phyloP scores from a whole-genome alignment of 75 land plant species.

The Picea glauca region DNA sequence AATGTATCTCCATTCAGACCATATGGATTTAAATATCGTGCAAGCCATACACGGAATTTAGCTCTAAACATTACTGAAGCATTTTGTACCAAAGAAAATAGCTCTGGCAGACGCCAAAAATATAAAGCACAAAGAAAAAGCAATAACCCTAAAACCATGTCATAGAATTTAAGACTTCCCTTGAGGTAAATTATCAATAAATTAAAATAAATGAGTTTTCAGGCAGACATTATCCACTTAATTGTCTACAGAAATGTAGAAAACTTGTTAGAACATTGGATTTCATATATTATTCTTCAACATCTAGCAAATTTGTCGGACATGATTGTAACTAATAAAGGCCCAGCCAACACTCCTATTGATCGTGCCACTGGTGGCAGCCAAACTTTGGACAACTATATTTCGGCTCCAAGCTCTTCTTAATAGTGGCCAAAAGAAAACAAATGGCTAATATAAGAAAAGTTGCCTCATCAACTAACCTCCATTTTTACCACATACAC shows the following conservation, averaged over 20 bases:
- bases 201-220: not conserved
- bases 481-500: not conserved
- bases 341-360: not conserved
- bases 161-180: not conserved
- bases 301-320: not conserved
- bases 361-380: not conserved
- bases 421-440: conserved; percentile 1
- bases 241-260: not conserved
- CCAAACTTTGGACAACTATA: not conserved
- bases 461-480: not conserved
- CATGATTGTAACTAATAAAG: not conserved
- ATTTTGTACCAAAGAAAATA: not conserved
- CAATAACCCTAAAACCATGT: not conserved
- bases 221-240: not conserved
- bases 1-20: no score
- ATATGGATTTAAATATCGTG: no score
- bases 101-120: not conserved
- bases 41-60: not conserved
- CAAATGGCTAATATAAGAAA: conserved; percentile 4
- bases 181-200: not conserved
- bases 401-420: conserved; percentile 5
- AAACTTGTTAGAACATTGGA: not conserved
- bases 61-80: not conserved
- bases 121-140: not conserved
- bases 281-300: not conserved